Base-by-base conservation (phyloP, 176 grass and related monocot genomes). In the Musa schizocarpa region DNA sequence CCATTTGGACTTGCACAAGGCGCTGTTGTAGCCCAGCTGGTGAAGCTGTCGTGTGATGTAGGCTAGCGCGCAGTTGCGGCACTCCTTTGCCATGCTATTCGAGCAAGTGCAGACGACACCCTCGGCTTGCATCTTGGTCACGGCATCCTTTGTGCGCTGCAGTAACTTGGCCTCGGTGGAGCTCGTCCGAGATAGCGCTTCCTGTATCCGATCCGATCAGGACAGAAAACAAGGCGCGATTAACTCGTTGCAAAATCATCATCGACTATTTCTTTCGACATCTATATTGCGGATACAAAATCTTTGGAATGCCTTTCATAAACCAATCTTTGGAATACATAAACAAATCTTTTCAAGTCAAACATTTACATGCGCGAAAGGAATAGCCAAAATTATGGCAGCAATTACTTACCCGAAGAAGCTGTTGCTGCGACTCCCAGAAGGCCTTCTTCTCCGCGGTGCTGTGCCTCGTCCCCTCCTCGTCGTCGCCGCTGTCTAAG, bases 1-100 rank as follows among this genome's bases (percentile, higher is more conserved):
- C 94, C 94, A 93, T 78, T 93, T 98, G 80, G 94, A 98, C 69
- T 76, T 89, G 88, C 90, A 93, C 75, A 93, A 54, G 56, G 86
- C 86, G 76, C 94, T 93, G 82, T 85, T 80, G 79, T 87, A 93
- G 11, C 94, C 90, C 50, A 88, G 77, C 63, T 86, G 73, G 52
- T 71, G 75, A 70, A 98, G 88, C 62, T 72, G 67, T 22, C 82
- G 56, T 14, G 82, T 29, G 63, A 91, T 85, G 78, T 76, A 82
- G 9, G 71, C 82, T 11, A 93, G 80, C 69, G 73, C 71, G 84
- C 94, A 98, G 50, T 65, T 81, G 58, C 90, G 88, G 83, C 94
- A 92, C 29, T 79, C 72, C 25, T n/a, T 53, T 2, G 53, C 57
- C 53, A 76, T 77, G 16, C 76, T 58, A 23, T 78, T 79, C 19